These are phyloP conservation scores for Magnolia sinica DNA, from an alignment of 164 flowering plant genomes.

Conservation along the genomic window DNA sequence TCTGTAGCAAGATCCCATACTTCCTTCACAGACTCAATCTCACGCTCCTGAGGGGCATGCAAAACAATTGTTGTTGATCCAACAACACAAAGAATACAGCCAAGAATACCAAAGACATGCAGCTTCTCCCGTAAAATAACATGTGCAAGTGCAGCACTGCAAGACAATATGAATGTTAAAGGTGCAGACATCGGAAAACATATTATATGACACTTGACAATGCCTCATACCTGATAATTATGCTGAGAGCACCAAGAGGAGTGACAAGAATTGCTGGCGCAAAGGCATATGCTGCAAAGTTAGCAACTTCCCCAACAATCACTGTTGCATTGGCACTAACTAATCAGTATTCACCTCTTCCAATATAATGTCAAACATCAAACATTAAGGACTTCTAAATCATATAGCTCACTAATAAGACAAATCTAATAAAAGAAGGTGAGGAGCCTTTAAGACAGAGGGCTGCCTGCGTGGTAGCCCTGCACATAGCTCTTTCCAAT, in stretches of 20 bases:
- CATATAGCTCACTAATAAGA: not conserved
- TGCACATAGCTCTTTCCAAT: no score
- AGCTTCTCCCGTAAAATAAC: constrained; percentile 75
- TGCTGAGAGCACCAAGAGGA: constrained; percentile 93
- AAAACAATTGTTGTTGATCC: constrained; percentile 89
- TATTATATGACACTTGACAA: not conserved
- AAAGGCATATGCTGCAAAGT: constrained; percentile 95
- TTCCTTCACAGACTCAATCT: constrained; percentile 75
- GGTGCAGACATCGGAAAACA: not conserved
- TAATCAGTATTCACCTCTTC: constrained; percentile 12
- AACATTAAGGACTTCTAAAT: not conserved
- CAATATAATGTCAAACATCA: not conserved
- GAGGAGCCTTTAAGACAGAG: no score
- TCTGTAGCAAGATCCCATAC: constrained; percentile 95
- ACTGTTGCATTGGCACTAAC: constrained; percentile 41
- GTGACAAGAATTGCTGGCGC: constrained; percentile 92
- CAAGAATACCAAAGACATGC: constrained; percentile 84
- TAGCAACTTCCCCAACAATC: constrained; percentile 88
- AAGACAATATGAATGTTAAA: constrained; percentile 20
- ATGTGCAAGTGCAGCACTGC: constrained; percentile 92
- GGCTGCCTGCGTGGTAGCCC: no score
- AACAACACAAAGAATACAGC: constrained; percentile 86
- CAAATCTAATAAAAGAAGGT: not conserved
- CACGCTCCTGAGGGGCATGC: constrained; percentile 91
- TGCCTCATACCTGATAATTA: constrained; percentile 72